Evolutionary conservation across 805 yeast genomes (phyloP).

Genomic region (Cyberlindnera nakhonratchasimensis): DNA sequence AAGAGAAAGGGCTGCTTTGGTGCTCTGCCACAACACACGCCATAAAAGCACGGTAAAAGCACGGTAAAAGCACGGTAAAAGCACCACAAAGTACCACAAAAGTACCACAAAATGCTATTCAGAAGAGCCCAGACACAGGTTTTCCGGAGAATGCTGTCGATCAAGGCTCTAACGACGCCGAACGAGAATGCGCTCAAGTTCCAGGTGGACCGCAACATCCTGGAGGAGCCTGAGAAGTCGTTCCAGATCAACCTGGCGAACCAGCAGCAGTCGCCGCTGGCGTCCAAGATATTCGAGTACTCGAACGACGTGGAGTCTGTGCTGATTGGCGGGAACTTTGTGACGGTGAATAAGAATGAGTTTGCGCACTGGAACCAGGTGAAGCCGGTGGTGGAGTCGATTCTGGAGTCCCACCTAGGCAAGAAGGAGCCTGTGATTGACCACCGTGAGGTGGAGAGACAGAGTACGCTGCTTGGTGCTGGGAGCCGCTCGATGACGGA

Average conservation of each 20-base stretch:
- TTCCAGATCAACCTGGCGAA: conserved; percentile 23
- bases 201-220: conserved; percentile 38
- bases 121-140: neutral
- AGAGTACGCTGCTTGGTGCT: conserved; percentile 1
- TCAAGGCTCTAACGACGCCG: conserved; percentile 60
- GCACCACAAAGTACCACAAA: neutral
- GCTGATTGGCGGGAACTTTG: conserved; percentile 70
- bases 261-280: conserved; percentile 54
- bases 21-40: too few relatives aligned
- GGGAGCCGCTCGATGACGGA: conserved; percentile 35
- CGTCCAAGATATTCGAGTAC: conserved; percentile 49
- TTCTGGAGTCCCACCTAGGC: conserved; percentile 36
- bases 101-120: neutral
- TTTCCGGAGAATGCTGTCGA: conserved; percentile 20
- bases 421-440: conserved; percentile 32
- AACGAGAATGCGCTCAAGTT: conserved; percentile 74
- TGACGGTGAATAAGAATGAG: conserved; percentile 68
- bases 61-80: neutral
- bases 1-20: too few relatives aligned
- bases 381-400: conserved; percentile 55
- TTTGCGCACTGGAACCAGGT: conserved; percentile 69
- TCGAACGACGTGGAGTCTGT: conserved; percentile 63
- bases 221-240: conserved; percentile 18
- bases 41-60: neutral
- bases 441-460: conserved; percentile 11